These are phyloP conservation scores for Agroathelia rolfsii DNA, from an alignment of 1,284 basidiomycete genomes.

Conservation along the genomic window DNA sequence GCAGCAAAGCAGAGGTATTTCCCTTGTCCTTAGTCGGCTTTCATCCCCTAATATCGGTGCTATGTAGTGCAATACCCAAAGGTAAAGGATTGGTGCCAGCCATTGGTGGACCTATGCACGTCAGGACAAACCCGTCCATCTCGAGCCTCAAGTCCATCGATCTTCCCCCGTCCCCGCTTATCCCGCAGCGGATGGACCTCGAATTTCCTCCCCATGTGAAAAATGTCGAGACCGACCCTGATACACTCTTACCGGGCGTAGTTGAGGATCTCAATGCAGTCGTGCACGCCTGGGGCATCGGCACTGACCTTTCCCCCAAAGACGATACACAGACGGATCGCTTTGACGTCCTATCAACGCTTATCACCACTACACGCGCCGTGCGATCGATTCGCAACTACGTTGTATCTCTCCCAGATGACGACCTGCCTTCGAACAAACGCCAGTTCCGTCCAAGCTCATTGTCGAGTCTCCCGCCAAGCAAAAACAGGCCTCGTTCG, in stretches of 20 bases:
- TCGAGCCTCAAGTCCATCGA: constrained; percentile 37
- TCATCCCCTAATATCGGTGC: constrained; percentile 7
- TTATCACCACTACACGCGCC: constrained; percentile 67
- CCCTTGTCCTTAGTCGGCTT: constrained; percentile 9
- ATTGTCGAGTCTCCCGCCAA: constrained; percentile 6
- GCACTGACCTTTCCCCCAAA: constrained; percentile 12
- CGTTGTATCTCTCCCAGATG: constrained; percentile 68
- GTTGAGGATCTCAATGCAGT: constrained; percentile 61
- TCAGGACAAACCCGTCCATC: constrained; percentile 30
- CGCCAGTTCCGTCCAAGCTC: constrained; percentile 25
- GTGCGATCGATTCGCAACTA: constrained; percentile 76
- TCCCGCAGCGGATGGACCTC: constrained; percentile 37
- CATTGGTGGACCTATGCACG: constrained; percentile 43
- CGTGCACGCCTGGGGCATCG: constrained; percentile 43
- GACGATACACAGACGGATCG: constrained; percentile 15
- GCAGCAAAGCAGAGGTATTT: constrained; percentile 62
- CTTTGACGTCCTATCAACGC: constrained; percentile 51
- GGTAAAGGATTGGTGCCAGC: constrained; percentile 54
- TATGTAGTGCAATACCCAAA: not conserved
- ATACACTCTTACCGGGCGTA: constrained; percentile 58
- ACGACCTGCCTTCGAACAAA: constrained; percentile 30
- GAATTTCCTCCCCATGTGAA: constrained; percentile 45
- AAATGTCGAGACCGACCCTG: constrained; percentile 61
- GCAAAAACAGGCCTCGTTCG: constrained; percentile 17
- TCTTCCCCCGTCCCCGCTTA: constrained; percentile 58